A percentile compares a stretch with the other conserved stretches of the same genome.
Conservation (phyloP, 441 rosid genomes). For the Cnidoscolus chayamansa region DNA sequence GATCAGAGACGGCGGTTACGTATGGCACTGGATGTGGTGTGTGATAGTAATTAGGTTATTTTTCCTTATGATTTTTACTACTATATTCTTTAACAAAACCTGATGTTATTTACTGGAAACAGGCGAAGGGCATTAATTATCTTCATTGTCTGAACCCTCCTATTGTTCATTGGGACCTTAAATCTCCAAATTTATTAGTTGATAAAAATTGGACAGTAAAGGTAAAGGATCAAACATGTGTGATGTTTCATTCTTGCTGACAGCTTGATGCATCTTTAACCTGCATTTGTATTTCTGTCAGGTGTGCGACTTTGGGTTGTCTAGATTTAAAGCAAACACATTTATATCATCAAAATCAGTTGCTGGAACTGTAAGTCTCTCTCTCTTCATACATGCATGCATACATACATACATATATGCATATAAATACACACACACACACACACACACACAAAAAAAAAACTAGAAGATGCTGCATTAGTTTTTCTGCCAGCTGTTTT, state of each 20-base stretch:
- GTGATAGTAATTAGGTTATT: slow-evolving; percentile 26
- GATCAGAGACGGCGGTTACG: slow-evolving; percentile 86
- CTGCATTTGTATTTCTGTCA: slow-evolving; percentile 27
- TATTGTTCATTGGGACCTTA: slow-evolving; percentile 95
- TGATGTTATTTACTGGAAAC: slow-evolving; percentile 31
- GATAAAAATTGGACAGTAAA: slow-evolving; percentile 95
- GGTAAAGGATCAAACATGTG: slow-evolving; percentile 35
- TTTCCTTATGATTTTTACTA: slow-evolving; percentile 6
- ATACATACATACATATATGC: background rate
- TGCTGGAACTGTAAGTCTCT: slow-evolving; percentile 85
- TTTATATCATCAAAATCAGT: slow-evolving; percentile 91
- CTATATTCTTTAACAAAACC: slow-evolving; percentile 1
- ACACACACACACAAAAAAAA: no score
- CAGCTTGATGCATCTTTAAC: slow-evolving; percentile 15
- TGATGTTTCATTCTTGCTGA: background rate
- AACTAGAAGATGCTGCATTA: background rate
- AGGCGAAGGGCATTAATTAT: slow-evolving; percentile 98
- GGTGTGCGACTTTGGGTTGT: slow-evolving; percentile 96
- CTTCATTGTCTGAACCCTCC: slow-evolving; percentile 90
- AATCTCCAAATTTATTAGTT: slow-evolving; percentile 89
- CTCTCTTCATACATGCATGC: background rate
- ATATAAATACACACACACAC: no score
- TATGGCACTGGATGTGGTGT: slow-evolving; percentile 93
- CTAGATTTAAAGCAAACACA: slow-evolving; percentile 92
- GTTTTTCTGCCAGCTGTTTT: background rate